Conservation (phyloP, 441 rosid genomes). For the Bruguiera hainesii region DNA sequence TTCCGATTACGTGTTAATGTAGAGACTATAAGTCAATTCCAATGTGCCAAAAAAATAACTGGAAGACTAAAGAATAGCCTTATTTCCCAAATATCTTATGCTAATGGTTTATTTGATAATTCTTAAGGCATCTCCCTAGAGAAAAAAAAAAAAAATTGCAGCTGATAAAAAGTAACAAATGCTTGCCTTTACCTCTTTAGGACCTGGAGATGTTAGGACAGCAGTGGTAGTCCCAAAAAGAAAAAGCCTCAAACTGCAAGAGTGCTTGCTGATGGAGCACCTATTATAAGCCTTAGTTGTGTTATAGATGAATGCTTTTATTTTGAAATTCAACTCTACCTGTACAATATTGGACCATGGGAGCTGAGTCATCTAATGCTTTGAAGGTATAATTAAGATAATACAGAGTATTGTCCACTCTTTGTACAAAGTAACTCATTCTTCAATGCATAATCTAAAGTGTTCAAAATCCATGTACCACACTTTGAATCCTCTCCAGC, state of each 20-base stretch:
- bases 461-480: not conserved
- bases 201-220: constrained; percentile 44
- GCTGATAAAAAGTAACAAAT: not conserved
- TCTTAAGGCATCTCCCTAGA: not conserved
- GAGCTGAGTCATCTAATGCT: constrained; percentile 5
- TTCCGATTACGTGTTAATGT: too few relatives aligned
- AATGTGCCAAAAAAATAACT: too few relatives aligned
- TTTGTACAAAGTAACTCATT: not conserved
- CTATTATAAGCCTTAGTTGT: constrained; percentile 40
- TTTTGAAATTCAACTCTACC: constrained; percentile 43
- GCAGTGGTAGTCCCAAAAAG: constrained; percentile 28
- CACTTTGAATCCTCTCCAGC: too few relatives aligned
- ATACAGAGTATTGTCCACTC: not conserved
- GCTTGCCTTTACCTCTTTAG: constrained; percentile 31
- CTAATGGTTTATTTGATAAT: not conserved
- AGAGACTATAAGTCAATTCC: too few relatives aligned
- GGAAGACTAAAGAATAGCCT: too few relatives aligned
- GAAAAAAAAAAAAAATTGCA: not conserved
- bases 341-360: constrained; percentile 19
- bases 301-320: constrained; percentile 38
- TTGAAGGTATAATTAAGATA: not conserved
- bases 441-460: constrained; percentile 1
- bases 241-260: constrained; percentile 34
- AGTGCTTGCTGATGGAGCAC: constrained; percentile 28
- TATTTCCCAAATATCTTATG: too few relatives aligned